Evolutionary conservation across 768 basidiomycete genomes (phyloP), one percentile per base, ranked within the genome.

Genomic region (Chiua virens): DNA sequence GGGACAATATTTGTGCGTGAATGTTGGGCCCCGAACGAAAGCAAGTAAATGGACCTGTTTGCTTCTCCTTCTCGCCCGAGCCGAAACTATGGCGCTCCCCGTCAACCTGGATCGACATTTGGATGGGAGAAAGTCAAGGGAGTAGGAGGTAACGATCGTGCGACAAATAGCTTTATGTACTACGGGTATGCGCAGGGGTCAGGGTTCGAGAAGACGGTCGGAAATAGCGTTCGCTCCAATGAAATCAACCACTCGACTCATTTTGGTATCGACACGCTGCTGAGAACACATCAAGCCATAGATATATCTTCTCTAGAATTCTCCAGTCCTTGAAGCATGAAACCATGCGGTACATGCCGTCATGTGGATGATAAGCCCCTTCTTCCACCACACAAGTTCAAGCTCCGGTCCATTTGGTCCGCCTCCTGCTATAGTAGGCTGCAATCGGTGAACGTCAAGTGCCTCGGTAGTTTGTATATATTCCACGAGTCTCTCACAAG

Each of bases 51-150:
- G 21, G 30, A 62, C 61, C 63, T 52, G 46, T 0, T 30, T 53
- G 39, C n/a, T 60, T 60, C 53, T 54, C 67, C 68, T 47, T 66
- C 25, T 63, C 66, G 11, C 51, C 45, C 0, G 52, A 70, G 52
- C 46, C 48, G 21, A 43, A 15, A 34, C 63, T 61, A 20, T 53
- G 54, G 22, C 27, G 58, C 7, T 56, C 61, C 35, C 49, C 56
- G 52, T 52, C 46, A n/a, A 41, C 8, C 25, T 14, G 30, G 30
- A 30, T 11, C 30, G 61, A 61, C 66, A 68, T 68, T 30, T 41
- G 41, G 42, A 10, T 34, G 18, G 44, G 22, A 7, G 18, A 38
- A 36, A 14, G 35, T 22, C 4, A 46, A n/a, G 41, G 47, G 21
- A 22, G 8, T 35, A n/a, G 36, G 23, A 35, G 21, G 27, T 9